Conservation (phyloP, 352 stramenopile genomes). For the Plasmopara halstedii region DNA sequence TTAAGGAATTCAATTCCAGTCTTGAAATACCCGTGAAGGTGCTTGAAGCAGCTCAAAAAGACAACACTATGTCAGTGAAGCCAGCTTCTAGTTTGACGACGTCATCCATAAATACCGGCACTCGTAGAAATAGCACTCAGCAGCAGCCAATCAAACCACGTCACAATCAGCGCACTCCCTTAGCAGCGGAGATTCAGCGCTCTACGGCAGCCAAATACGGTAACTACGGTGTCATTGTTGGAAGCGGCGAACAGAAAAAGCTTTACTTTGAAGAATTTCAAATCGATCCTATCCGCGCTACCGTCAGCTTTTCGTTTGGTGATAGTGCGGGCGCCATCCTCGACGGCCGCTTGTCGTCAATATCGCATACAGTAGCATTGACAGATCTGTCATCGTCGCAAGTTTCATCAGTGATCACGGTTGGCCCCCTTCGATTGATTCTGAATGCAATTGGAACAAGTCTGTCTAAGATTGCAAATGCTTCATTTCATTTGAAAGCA, state of each 20-base stretch:
- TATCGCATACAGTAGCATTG: slow-evolving; percentile 22
- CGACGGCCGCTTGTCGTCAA: slow-evolving; percentile 38
- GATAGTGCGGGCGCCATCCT: slow-evolving; percentile 56
- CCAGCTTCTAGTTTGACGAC: slow-evolving; percentile 26
- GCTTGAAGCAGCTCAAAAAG: slow-evolving; percentile 60
- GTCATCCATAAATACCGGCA: slow-evolving; percentile 21
- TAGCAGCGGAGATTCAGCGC: slow-evolving; percentile 29
- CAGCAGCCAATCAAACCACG: slow-evolving; percentile 9
- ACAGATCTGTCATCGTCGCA: slow-evolving; percentile 24
- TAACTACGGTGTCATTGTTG: slow-evolving; percentile 23
- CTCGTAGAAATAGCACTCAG: slow-evolving; percentile 18
- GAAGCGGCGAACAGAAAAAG: slow-evolving; percentile 67
- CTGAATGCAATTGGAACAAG: slow-evolving; percentile 83
- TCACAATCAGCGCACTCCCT: slow-evolving; percentile 22
- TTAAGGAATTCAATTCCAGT: slow-evolving; percentile 69
- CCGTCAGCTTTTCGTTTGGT: slow-evolving; percentile 80
- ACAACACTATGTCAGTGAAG: slow-evolving; percentile 36
- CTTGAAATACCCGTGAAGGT: slow-evolving; percentile 66
- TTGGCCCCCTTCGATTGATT: slow-evolving; percentile 74
- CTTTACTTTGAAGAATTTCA: slow-evolving; percentile 88
- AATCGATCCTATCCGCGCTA: slow-evolving; percentile 75
- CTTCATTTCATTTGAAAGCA: slow-evolving; percentile 74
- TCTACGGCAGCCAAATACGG: slow-evolving; percentile 24
- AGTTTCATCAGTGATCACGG: slow-evolving; percentile 39
- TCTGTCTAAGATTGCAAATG: slow-evolving; percentile 84